Conservation (phyloP, 257 asterid genomes). For the Lavandula angustifolia region DNA sequence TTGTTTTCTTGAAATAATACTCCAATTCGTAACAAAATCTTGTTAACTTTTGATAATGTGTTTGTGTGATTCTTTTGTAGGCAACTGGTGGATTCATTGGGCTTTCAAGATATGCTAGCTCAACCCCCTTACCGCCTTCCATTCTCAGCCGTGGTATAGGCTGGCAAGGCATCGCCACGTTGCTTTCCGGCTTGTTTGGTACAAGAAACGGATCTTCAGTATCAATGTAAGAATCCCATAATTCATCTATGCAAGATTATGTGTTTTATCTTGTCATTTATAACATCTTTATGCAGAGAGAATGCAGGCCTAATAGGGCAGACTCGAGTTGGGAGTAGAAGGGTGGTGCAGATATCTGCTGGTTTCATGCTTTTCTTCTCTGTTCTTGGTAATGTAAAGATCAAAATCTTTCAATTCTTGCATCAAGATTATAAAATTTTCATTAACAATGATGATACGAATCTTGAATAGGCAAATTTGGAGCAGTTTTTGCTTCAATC, state of each 20-base stretch:
- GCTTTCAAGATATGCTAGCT: constrained; percentile 48
- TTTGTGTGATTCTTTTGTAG: constrained; percentile 28
- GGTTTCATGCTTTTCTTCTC: constrained; percentile 66
- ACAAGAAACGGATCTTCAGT: constrained; percentile 58
- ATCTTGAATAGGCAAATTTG: constrained; percentile 64
- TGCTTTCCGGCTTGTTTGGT: constrained; percentile 57
- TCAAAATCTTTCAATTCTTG: neutral
- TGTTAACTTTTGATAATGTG: no score
- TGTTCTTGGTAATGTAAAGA: constrained; percentile 42
- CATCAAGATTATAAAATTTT: no score
- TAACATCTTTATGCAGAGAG: constrained; percentile 41
- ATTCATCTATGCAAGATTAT: neutral
- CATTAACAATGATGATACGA: neutral
- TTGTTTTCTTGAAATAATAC: neutral
- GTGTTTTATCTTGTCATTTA: neutral
- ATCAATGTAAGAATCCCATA: constrained; percentile 41
- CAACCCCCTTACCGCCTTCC: constrained; percentile 63
- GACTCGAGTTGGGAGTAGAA: constrained; percentile 65
- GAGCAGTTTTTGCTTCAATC: constrained; percentile 61
- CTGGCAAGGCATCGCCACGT: constrained; percentile 63
- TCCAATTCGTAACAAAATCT: no score
- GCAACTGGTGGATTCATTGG: constrained; percentile 54
- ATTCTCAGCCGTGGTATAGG: constrained; percentile 63
- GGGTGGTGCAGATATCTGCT: constrained; percentile 65
- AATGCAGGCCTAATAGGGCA: constrained; percentile 54